Base-by-base conservation (phyloP, 1,284 basidiomycete genomes). In the Farysia itapuensis region DNA sequence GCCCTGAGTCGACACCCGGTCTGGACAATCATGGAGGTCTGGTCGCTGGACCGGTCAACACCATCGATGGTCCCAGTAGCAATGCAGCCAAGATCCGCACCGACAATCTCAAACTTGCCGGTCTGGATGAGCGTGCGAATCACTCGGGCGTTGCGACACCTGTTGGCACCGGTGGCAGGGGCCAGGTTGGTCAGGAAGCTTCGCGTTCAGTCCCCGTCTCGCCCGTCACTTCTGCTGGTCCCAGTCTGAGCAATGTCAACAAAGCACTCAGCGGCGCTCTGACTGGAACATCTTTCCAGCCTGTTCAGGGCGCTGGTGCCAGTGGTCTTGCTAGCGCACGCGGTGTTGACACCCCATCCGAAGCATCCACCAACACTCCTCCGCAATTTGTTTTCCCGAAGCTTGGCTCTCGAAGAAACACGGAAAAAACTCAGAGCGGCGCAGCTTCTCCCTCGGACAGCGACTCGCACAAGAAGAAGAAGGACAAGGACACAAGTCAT, bases 331-430 rank as follows among this genome's bases (percentile, higher is more conserved):
- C 64, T 14, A 49, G 52, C 7, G 67, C 67, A 7, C 59, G 67
- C 15, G 64, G 64, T 8, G 53, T 70, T 11, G 64, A 67, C 19
- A 39, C 43, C 15, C 34, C 50, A 23, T 38, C 47, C 12, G 20
- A 30, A 5, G 15, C 13, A 13, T 30, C 26, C 12, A 33, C 54
- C 15, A 40, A 43, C 37, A 72, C 70, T 12, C 70, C 70, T 9
- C 66, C 67, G 8, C 70, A 72, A 33, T 72, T 71, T 53, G 51
- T 72, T 43, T 72, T 72, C 46, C 69, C 68, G 42, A 72, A 72
- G 53, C 57, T 72, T 16, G 68, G 68, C 41, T 41, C 65, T 18
- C 50, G 69, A 30, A 45, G 66, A 29, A 54, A 45, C 33, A 42
- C 49, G 14, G 42, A 53, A 23, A 48, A 46, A 43, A 46, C 52